Evolutionary conservation across 345 rosid species (phyloP).

Genomic region (Gossypium bickii): DNA sequence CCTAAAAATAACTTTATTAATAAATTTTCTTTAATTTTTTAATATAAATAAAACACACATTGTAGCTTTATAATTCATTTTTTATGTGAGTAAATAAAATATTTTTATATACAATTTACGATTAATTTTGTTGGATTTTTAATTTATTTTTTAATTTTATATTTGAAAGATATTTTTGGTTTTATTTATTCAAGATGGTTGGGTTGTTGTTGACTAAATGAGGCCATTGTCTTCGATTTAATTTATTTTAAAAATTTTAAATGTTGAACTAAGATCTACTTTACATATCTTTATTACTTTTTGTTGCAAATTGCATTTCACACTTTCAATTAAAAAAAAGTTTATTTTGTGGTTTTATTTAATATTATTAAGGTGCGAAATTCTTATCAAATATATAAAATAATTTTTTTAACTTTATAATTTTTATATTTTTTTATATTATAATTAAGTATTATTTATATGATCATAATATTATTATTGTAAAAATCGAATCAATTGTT

Average conservation of each 20-base stretch:
- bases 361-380: too few species aligned
- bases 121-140: background rate
- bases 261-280: background rate
- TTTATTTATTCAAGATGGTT: background rate
- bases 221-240: background rate
- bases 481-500: too few species aligned
- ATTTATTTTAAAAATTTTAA: background rate
- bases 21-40: too few species aligned
- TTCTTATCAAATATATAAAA: too few species aligned
- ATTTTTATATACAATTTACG: background rate
- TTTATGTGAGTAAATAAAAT: background rate
- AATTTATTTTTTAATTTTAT: background rate
- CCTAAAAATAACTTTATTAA: too few species aligned
- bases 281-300: background rate
- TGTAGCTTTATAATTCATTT: too few species aligned
- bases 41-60: too few species aligned
- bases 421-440: slow-evolving; percentile 20
- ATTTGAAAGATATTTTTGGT: background rate
- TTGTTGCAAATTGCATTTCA: background rate
- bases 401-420: background rate
- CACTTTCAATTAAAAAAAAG: background rate
- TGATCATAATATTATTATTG: too few species aligned
- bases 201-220: background rate
- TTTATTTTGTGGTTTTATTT: background rate
- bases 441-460: too few species aligned